Evolutionary conservation across 2,329 filamentous ascomycete species (phyloP), one percentile per base, ranked within the genome.

Genomic region (Fusarium cicatricum): DNA sequence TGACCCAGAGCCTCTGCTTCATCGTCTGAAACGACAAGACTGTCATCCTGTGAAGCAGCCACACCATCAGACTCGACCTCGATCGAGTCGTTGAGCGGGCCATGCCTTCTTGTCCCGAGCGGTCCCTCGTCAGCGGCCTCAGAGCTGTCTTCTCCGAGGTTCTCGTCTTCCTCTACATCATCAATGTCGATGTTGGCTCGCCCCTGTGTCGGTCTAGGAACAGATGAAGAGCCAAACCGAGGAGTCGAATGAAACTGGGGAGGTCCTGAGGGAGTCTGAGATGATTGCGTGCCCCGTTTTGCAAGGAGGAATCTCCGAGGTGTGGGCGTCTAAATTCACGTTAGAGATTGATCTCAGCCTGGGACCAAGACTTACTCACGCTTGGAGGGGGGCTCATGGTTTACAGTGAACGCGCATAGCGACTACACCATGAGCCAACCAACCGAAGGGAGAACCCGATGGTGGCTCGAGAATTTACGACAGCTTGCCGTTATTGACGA

Each of bases 261-360:
- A 7, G 64, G 51, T 17, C 58, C 68, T 19, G 70, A 62, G 11
- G 71, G 71, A 17, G 71, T 70, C 54, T 74, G 72, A 21, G 72
- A 72, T 6, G 66, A 58, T 43, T 71, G 68, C n/a, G 71, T 65
- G 12, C 68, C 65, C 26, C 74, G 59, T 50, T 74, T 76, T 3
- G 74, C 65, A 7, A 74, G 67, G 48, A 77, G 66, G 51, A 79
- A 78, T 6, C 74, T 71, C 55, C 75, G 70, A 16, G 76, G 74
- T 7, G 73, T 71, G 5, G 76, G 73, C 29, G 77, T 78, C 76
- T 78, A 39, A 34, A 29, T 5, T 19, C 11, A n/a, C 11, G 29
- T 32, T 14, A 26, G 23, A 26, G 9, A 26, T 26, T 26, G 23
- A 26, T 26, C 23, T 26, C 23, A 26, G 23, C 9, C 9, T 9